phyloP scores from a whole-genome alignment of 805 yeast species.

The Saccharomyces kudriavzevii region DNA sequence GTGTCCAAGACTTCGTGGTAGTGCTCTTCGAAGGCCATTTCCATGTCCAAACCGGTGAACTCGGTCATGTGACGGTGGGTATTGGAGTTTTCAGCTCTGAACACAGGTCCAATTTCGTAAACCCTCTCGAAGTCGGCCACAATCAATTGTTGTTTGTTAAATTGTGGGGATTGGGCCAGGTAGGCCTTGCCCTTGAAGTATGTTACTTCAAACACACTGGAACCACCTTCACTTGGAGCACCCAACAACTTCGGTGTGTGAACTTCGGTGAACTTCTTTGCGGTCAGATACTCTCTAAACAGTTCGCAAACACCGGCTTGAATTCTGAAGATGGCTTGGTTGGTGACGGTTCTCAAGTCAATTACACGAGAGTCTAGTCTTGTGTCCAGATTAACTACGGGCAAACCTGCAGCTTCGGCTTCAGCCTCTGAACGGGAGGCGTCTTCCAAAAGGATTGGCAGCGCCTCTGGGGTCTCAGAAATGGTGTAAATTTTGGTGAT shows the following conservation, averaged over 20 bases:
- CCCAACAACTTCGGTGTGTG: constrained; percentile 95
- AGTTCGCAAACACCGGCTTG: constrained; percentile 82
- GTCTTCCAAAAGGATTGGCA: constrained; percentile 93
- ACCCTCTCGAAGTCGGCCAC: constrained; percentile 97
- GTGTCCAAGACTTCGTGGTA: constrained; percentile 79
- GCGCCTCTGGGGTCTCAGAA: constrained; percentile 81
- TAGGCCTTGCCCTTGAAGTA: constrained; percentile 91
- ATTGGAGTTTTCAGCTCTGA: constrained; percentile 98
- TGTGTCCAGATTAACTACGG: constrained; percentile 92
- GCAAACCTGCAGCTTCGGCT: constrained; percentile 85
- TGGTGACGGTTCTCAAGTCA: constrained; percentile 92
- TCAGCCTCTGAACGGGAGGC: constrained; percentile 92
- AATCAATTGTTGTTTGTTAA: constrained; percentile 94
- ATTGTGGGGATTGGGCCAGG: constrained; percentile 96
- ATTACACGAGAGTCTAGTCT: constrained; percentile 91
- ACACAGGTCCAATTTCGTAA: constrained; percentile 94
- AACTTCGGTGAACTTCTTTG: constrained; percentile 71
- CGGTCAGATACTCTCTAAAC: constrained; percentile 78
- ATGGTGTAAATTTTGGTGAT: constrained; percentile 66
- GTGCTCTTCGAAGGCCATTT: constrained; percentile 97
- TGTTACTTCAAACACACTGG: constrained; percentile 88
- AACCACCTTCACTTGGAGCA: constrained; percentile 96
- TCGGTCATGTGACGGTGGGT: constrained; percentile 99
- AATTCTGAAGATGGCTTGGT: constrained; percentile 93
- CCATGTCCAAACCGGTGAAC: constrained; percentile 93